Evolutionary conservation across 306 rosid species (phyloP).

Genomic region (Trichosanthes truncata): DNA sequence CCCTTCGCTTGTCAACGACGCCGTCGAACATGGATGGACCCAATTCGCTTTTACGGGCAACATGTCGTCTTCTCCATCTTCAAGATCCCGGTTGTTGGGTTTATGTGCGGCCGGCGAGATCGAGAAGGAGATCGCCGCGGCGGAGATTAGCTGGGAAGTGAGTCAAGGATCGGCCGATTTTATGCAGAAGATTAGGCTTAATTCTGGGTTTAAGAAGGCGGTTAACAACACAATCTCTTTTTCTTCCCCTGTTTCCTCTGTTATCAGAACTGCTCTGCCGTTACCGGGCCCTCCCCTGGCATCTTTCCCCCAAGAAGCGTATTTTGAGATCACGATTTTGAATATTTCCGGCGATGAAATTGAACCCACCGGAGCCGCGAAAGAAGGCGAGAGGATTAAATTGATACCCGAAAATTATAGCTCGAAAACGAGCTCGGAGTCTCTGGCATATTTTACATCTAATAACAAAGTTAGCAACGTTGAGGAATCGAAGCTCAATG

Average conservation of each 20-base stretch:
- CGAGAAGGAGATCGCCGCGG: constrained; percentile 42
- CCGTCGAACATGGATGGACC: constrained; percentile 92
- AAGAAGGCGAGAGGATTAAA: constrained; percentile 68
- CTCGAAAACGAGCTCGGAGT: constrained; percentile 47
- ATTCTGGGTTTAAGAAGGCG: constrained; percentile 45
- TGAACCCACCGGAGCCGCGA: constrained; percentile 26
- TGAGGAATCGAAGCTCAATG: constrained; percentile 45
- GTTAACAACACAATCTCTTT: constrained; percentile 15
- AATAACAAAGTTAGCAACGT: constrained; percentile 30
- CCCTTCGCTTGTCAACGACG: constrained; percentile 60
- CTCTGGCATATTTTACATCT: constrained; percentile 39
- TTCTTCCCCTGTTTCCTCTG: constrained; percentile 31
- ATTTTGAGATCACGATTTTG: constrained; percentile 73
- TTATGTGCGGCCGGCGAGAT: constrained; percentile 37
- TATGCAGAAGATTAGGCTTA: constrained; percentile 81
- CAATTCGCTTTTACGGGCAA: constrained; percentile 51
- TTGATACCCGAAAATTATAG: constrained; percentile 37
- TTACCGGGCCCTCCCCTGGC: constrained; percentile 78
- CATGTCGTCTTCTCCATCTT: constrained; percentile 30
- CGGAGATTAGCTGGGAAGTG: constrained; percentile 75
- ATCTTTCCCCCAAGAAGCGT: constrained; percentile 87
- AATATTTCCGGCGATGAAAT: constrained; percentile 18
- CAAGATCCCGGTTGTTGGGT: constrained; percentile 48
- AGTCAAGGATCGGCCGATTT: constrained; percentile 62
- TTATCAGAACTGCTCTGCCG: constrained; percentile 56